Evolutionary conservation across 1,284 basidiomycete species (phyloP).

Genomic region (Rhodotorula sp.): DNA sequence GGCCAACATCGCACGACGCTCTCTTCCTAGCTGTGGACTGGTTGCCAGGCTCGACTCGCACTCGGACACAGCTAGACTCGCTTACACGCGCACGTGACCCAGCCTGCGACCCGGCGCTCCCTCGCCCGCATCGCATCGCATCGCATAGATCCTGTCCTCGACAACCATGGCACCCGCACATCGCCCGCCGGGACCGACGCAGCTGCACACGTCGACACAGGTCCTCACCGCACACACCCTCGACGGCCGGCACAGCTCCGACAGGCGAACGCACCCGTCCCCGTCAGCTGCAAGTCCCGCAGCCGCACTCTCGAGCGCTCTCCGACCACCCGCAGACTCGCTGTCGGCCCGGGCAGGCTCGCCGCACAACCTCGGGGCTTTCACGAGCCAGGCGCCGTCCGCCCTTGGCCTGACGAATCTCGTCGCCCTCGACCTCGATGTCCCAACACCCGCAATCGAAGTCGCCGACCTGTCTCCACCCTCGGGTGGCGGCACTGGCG

Average conservation of each 20-base stretch:
- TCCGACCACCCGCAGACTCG: slow-evolving; percentile 22
- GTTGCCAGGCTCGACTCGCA: too few species aligned
- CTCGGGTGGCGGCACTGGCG: not conserved
- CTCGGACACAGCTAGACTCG: too few species aligned
- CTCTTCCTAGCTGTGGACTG: too few species aligned
- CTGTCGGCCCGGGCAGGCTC: slow-evolving; percentile 27
- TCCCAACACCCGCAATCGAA: slow-evolving; percentile 17
- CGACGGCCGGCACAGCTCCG: not conserved
- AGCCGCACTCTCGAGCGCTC: slow-evolving; percentile 23
- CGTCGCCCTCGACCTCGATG: slow-evolving; percentile 31
- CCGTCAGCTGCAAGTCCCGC: not conserved
- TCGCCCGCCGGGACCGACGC: not conserved
- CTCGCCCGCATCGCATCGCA: too few species aligned
- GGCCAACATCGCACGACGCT: too few species aligned
- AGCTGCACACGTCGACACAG: slow-evolving; percentile 10
- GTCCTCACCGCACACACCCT: not conserved
- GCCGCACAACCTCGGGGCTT: slow-evolving; percentile 20
- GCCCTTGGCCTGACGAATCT: slow-evolving; percentile 17
- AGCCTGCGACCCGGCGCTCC: too few species aligned
- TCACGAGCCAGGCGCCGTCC: not conserved
- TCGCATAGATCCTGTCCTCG: slow-evolving; percentile 1
- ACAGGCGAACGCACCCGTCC: not conserved
- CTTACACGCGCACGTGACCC: too few species aligned
- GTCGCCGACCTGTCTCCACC: slow-evolving; percentile 2
- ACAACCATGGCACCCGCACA: not conserved